A percentile compares a stretch with the other conserved stretches of the same genome.
phyloP scores from a whole-genome alignment of 2,329 filamentous ascomycete species.

The Alternaria solani region DNA sequence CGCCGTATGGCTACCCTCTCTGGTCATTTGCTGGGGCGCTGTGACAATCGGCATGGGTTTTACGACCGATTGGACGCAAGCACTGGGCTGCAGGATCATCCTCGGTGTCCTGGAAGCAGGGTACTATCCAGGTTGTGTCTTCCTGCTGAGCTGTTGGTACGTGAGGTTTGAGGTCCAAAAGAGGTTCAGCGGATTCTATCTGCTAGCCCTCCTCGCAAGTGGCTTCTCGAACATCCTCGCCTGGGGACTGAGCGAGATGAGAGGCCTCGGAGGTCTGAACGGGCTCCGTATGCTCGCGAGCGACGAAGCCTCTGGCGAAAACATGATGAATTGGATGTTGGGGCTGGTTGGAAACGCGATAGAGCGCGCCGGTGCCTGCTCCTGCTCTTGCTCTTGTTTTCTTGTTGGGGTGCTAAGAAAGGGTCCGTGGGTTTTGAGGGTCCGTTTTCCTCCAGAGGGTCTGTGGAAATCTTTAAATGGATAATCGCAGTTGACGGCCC shows the following conservation, averaged over 20 bases:
- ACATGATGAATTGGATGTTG: slow-evolving; percentile 40
- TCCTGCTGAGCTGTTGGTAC: slow-evolving; percentile 31
- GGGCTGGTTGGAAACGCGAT: slow-evolving; percentile 36
- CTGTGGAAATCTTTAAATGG: no score
- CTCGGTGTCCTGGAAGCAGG: slow-evolving; percentile 32
- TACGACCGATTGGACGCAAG: slow-evolving; percentile 22
- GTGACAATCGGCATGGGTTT: slow-evolving; percentile 32
- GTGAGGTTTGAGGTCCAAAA: slow-evolving; percentile 30
- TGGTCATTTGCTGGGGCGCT: slow-evolving; percentile 32
- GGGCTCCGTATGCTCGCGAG: slow-evolving; percentile 48
- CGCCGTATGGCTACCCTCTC: slow-evolving; percentile 36
- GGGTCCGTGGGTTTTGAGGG: no score
- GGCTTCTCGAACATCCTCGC: slow-evolving; percentile 44
- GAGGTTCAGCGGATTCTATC: slow-evolving; percentile 30
- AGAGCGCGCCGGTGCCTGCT: slow-evolving; percentile 40
- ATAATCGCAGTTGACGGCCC: no score
- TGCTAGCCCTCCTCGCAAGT: slow-evolving; percentile 35
- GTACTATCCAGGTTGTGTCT: slow-evolving; percentile 29
- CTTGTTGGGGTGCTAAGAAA: no score
- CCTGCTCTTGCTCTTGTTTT: no score
- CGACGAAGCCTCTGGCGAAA: slow-evolving; percentile 48
- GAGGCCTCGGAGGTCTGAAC: slow-evolving; percentile 35
- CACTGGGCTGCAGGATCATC: slow-evolving; percentile 21
- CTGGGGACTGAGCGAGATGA: slow-evolving; percentile 40
- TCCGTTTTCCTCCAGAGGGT: no score